Evolutionary conservation across 371 early-diverging fungal species (phyloP).

Genomic region (Mortierella sp.): DNA sequence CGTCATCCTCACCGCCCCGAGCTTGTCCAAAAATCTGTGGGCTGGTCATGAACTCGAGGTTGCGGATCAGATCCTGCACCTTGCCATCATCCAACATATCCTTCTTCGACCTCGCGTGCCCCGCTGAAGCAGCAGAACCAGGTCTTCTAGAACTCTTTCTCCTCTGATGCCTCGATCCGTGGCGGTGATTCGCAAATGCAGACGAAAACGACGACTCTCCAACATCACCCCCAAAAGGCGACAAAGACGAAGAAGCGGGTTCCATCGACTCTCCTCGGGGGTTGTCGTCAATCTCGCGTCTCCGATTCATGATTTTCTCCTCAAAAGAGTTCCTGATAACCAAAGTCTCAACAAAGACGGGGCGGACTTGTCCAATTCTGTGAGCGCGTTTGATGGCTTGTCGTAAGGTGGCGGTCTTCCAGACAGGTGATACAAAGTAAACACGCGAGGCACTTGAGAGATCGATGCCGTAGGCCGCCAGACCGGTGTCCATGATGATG

Average conservation of each 20-base stretch:
- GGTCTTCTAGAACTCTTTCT: background rate
- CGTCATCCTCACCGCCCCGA: background rate
- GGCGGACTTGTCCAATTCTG: constrained; percentile 85
- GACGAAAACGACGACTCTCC: background rate
- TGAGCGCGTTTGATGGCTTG: constrained; percentile 94
- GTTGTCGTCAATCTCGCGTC: constrained; percentile 46
- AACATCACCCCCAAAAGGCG: background rate
- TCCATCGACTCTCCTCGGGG: background rate
- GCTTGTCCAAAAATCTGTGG: background rate
- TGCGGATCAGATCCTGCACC: constrained; percentile 27
- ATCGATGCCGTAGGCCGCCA: constrained; percentile 80
- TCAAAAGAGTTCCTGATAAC: constrained; percentile 81
- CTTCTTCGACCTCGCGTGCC: background rate
- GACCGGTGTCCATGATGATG: constrained; percentile 79
- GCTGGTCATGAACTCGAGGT: constrained; percentile 30
- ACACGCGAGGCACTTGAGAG: constrained; percentile 79
- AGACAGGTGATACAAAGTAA: constrained; percentile 80
- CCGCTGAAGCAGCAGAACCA: background rate
- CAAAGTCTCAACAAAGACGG: constrained; percentile 85
- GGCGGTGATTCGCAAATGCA: background rate
- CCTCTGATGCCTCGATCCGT: background rate
- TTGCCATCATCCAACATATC: constrained; percentile 34
- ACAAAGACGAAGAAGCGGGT: background rate
- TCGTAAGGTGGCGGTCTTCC: constrained; percentile 73
- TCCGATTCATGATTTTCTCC: constrained; percentile 67